Percentiles rank a stretch among this genome's conserved stretches.
phyloP scores from a whole-genome alignment of 306 rosid species.

The Astragalus glycyphyllos region DNA sequence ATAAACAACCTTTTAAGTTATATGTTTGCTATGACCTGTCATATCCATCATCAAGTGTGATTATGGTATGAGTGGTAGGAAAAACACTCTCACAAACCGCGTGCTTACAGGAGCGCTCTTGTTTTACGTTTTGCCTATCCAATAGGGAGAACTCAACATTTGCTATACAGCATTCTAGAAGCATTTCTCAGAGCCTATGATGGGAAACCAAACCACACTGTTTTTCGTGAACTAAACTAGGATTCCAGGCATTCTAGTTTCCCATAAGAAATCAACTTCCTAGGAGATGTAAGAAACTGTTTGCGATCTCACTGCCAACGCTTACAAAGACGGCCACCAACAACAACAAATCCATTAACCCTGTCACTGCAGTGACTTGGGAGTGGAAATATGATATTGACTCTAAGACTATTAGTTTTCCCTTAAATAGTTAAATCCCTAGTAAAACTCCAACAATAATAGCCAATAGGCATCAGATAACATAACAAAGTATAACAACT shows the following conservation, averaged over 20 bases:
- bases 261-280: conserved; percentile 3
- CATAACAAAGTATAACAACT: not conserved
- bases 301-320: not conserved
- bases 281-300: not conserved
- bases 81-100: no score
- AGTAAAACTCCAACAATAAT: conserved; percentile 15
- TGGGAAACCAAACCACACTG: not conserved
- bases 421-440: not conserved
- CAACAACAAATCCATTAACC: not conserved
- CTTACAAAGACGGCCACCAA: not conserved
- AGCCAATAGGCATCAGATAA: conserved; percentile 4
- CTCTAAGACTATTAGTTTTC: not conserved
- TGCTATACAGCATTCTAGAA: conserved; percentile 1
- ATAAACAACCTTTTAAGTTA: not conserved
- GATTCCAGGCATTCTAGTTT: no score
- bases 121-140: not conserved
- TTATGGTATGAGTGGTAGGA: no score
- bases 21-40: no score
- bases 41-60: no score
- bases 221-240: no score
- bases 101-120: not conserved
- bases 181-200: not conserved
- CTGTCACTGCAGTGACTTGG: conserved; percentile 11
- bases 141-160: conserved; percentile 13
- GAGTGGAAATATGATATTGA: not conserved